Conservation (phyloP, 179 eudicot species). For the Patellifolia procumbens region DNA sequence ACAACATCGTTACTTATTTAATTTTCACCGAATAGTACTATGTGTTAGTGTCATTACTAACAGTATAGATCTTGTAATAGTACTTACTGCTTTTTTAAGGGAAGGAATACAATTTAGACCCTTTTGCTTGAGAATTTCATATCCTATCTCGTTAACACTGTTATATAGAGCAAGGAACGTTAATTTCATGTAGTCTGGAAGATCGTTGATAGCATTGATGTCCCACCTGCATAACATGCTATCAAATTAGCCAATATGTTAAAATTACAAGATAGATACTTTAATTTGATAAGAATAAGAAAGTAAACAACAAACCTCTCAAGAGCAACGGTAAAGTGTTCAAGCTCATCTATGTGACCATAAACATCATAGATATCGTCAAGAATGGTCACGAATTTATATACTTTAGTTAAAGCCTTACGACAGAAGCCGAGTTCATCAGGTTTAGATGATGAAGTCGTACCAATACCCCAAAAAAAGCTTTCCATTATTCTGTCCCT, state of each 20-base stretch:
- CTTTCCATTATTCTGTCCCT: constrained; percentile 18
- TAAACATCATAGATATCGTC: constrained; percentile 27
- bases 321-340: constrained; percentile 17
- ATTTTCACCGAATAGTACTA: too few relatives aligned
- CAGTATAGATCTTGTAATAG: neutral
- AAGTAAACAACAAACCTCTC: constrained; percentile 11
- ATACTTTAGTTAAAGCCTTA: constrained; percentile 11
- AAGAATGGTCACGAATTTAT: neutral
- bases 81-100: constrained; percentile 18
- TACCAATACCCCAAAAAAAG: constrained; percentile 10
- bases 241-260: too few relatives aligned
- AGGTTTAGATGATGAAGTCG: neutral
- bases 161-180: constrained; percentile 43
- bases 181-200: constrained; percentile 44
- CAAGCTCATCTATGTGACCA: constrained; percentile 15
- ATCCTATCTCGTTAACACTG: constrained; percentile 31
- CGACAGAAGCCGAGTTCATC: constrained; percentile 3
- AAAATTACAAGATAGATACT: neutral
- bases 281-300: too few relatives aligned
- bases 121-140: constrained; percentile 21
- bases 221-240: constrained; percentile 41
- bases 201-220: constrained; percentile 28
- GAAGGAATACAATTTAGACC: constrained; percentile 12
- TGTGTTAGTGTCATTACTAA: neutral
- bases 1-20: too few relatives aligned